These are phyloP conservation scores for Myrmaecium sp. DNA, from an alignment of 2,329 filamentous ascomycete genomes.

Conservation along the genomic window DNA sequence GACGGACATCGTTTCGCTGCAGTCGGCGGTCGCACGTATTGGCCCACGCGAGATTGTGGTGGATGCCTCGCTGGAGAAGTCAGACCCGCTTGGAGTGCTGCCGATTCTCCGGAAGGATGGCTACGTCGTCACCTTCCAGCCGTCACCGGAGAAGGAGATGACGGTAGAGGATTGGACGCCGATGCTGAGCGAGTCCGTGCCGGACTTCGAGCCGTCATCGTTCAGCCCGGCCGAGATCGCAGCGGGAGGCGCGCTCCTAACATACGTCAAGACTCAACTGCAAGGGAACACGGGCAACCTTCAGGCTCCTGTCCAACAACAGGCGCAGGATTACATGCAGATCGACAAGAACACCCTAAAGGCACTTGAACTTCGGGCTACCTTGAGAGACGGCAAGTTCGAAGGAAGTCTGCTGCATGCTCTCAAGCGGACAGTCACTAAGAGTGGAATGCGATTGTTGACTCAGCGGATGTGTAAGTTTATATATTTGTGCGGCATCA, in stretches of 20 bases:
- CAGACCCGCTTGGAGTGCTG: conserved; percentile 44
- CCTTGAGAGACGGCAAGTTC: conserved; percentile 60
- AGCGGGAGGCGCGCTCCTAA: conserved; percentile 65
- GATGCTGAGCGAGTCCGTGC: conserved; percentile 60
- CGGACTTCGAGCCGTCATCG: conserved; percentile 30
- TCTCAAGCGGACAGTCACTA: conserved; percentile 78
- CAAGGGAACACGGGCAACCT: conserved; percentile 65
- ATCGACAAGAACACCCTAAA: conserved; percentile 88
- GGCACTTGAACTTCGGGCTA: conserved; percentile 76
- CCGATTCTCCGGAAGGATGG: conserved; percentile 57
- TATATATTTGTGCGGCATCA: neutral
- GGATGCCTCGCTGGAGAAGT: conserved; percentile 35
- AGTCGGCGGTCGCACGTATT: conserved; percentile 70
- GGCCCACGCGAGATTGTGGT: conserved; percentile 73
- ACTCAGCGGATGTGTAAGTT: conserved; percentile 60
- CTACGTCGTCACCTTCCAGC: conserved; percentile 58
- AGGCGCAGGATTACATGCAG: conserved; percentile 61
- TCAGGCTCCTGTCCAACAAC: conserved; percentile 62
- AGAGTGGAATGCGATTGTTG: conserved; percentile 71
- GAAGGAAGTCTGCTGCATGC: conserved; percentile 79
- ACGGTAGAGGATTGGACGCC: conserved; percentile 49
- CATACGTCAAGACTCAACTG: conserved; percentile 67
- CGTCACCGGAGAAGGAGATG: conserved; percentile 25
- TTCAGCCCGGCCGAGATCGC: conserved; percentile 55
- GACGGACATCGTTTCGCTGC: conserved; percentile 51